phyloP scores from a whole-genome alignment of 768 basidiomycete species.

The Podaxis carcinomalis region DNA sequence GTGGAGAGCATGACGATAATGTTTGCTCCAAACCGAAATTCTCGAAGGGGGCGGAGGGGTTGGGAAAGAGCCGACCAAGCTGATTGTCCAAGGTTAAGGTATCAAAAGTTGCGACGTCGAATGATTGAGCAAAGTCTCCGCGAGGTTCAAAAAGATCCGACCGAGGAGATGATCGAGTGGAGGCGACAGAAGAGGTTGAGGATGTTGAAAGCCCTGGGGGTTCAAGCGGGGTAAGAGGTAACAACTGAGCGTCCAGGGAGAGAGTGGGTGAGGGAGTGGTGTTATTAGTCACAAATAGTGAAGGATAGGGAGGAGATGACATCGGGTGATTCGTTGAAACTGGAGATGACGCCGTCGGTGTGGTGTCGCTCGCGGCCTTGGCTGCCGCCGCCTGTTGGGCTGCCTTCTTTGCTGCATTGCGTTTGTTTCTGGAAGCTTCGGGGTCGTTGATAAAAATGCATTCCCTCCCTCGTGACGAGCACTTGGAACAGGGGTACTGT shows the following conservation, averaged over 20 bases:
- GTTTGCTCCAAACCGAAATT: conserved; percentile 12
- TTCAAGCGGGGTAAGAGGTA: conserved; percentile 16
- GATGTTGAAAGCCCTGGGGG: conserved; percentile 24
- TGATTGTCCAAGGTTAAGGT: conserved; percentile 30
- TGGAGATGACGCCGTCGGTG: conserved; percentile 3
- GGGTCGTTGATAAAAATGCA: conserved; percentile 59
- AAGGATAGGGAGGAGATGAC: conserved; percentile 28
- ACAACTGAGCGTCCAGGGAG: conserved; percentile 13
- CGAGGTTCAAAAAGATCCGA: conserved; percentile 33
- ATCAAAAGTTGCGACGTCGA: conserved; percentile 14
- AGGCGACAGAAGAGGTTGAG: conserved; percentile 30
- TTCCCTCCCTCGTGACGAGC: conserved; percentile 54
- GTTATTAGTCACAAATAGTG: conserved; percentile 13
- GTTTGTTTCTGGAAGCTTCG: conserved; percentile 36
- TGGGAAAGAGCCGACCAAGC: conserved; percentile 30
- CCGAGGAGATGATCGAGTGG: conserved; percentile 34
- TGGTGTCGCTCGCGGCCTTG: background rate
- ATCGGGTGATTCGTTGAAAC: conserved; percentile 9
- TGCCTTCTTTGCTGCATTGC: conserved; percentile 28
- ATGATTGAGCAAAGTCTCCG: conserved; percentile 18
- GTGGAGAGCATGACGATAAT: conserved; percentile 27
- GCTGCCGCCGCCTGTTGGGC: conserved; percentile 8
- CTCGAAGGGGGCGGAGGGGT: conserved; percentile 17
- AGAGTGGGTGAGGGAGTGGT: conserved; percentile 16
- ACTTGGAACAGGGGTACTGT: conserved; percentile 65